Conservation (phyloP, 805 yeast species). For the Yamadazyma scolyti region DNA sequence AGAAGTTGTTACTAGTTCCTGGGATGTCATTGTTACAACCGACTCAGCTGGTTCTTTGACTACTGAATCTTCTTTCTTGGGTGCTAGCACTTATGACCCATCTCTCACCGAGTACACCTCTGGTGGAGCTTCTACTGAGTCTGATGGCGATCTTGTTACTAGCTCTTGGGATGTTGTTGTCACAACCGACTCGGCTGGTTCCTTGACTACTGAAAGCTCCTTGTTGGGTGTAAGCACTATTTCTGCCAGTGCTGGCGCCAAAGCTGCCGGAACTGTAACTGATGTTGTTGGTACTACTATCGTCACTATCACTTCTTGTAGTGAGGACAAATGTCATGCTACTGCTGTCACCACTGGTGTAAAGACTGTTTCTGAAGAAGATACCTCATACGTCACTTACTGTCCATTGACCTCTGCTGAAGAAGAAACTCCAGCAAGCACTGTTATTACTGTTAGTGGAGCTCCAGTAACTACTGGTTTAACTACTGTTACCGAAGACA, state of each 20-base stretch:
- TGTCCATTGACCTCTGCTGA: slow-evolving; percentile 18
- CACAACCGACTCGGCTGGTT: slow-evolving; percentile 15
- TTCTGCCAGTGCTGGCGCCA: slow-evolving; percentile 20
- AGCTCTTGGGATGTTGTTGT: slow-evolving; percentile 14
- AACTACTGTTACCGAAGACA: slow-evolving; percentile 16
- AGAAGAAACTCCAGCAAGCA: slow-evolving; percentile 19
- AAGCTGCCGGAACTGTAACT: slow-evolving; percentile 22
- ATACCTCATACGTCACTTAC: slow-evolving; percentile 11
- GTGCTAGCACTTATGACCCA: slow-evolving; percentile 18
- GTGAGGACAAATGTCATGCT: slow-evolving; percentile 25
- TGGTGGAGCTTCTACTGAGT: slow-evolving; percentile 12
- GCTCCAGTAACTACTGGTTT: slow-evolving; percentile 32
- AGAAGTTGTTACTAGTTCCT: slow-evolving; percentile 9
- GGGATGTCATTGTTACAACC: slow-evolving; percentile 13
- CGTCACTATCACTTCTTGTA: slow-evolving; percentile 34
- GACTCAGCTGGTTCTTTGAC: slow-evolving; percentile 2
- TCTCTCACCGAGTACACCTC: slow-evolving; percentile 15
- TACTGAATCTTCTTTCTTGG: slow-evolving; percentile 24
- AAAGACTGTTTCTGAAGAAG: slow-evolving; percentile 27
- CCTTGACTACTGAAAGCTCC: slow-evolving; percentile 18
- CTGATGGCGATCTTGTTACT: slow-evolving; percentile 13
- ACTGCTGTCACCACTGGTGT: slow-evolving; percentile 32
- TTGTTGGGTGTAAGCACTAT: slow-evolving; percentile 24
- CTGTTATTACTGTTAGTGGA: slow-evolving; percentile 24
- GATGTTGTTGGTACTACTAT: slow-evolving; percentile 20